Conservation (phyloP, 345 rosid species). For the Citrus unshiu region DNA sequence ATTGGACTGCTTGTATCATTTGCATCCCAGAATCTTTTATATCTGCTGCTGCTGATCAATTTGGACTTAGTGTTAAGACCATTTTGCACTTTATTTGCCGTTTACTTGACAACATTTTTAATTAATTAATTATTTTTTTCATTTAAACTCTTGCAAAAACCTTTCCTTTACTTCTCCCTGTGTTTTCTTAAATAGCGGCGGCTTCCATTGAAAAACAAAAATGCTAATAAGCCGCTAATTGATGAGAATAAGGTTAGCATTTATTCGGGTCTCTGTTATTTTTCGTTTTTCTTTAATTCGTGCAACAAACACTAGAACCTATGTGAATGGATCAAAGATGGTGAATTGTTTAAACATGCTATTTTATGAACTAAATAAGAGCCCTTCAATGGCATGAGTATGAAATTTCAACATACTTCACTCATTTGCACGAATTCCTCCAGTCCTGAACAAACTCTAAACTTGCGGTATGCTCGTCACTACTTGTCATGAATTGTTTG, state of each 20-base stretch:
- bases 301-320: too few relatives aligned
- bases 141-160: neutral
- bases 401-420: too few relatives aligned
- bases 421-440: too few relatives aligned
- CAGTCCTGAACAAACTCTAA: too few relatives aligned
- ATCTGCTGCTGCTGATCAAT: neutral
- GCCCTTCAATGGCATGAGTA: neutral
- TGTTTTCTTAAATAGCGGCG: too few relatives aligned
- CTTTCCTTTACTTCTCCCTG: neutral
- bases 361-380: neutral
- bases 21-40: neutral
- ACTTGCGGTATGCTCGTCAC: too few relatives aligned
- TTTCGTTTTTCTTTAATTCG: too few relatives aligned
- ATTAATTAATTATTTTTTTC: neutral
- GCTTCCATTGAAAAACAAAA: too few relatives aligned
- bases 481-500: neutral
- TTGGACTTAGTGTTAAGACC: neutral
- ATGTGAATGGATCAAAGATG: too few relatives aligned
- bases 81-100: neutral
- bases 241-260: too few relatives aligned
- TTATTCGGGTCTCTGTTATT: too few relatives aligned
- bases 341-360: neutral
- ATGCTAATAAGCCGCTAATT: too few relatives aligned
- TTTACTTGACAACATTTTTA: neutral
- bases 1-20: conserved; percentile 13